These are phyloP conservation scores for Sarocladiaceae sp. DNA, from an alignment of 2,329 filamentous ascomycete genomes.

Conservation along the genomic window DNA sequence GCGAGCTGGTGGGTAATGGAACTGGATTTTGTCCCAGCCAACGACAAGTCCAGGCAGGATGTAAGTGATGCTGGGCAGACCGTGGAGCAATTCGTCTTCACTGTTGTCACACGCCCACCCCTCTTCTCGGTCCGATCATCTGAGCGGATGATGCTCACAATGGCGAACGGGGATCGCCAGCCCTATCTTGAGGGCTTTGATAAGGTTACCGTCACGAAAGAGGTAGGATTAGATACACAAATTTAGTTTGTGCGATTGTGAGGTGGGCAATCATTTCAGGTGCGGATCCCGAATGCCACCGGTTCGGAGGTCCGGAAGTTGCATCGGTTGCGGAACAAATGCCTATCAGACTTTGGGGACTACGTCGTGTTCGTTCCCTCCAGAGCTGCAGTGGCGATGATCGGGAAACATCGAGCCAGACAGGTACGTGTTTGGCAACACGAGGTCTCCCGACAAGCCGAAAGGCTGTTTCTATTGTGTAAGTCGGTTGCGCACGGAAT, in stretches of 20 bases:
- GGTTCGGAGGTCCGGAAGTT: neutral
- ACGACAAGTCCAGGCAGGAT: too few relatives aligned
- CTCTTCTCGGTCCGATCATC: too few relatives aligned
- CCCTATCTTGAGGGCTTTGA: constrained; percentile 4
- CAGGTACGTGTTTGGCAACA: neutral
- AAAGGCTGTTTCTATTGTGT: neutral
- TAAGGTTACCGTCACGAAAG: too few relatives aligned
- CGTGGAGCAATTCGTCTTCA: too few relatives aligned
- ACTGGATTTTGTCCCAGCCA: too few relatives aligned
- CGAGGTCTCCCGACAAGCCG: neutral
- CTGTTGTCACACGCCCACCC: too few relatives aligned
- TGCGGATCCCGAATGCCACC: neutral
- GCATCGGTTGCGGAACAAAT: neutral
- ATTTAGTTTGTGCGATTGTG: neutral
- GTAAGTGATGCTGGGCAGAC: too few relatives aligned
- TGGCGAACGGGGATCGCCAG: neutral
- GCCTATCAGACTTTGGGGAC: neutral
- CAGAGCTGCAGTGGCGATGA: neutral
- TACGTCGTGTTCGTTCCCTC: neutral
- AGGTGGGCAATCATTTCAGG: neutral
- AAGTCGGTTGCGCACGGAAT: neutral
- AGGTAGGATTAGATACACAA: neutral
- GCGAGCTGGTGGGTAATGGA: too few relatives aligned
- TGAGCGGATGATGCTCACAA: too few relatives aligned
- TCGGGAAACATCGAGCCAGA: constrained; percentile 1